Evolutionary conservation across 805 yeast genomes (phyloP).

Genomic region (Ogataea paraovalis): DNA sequence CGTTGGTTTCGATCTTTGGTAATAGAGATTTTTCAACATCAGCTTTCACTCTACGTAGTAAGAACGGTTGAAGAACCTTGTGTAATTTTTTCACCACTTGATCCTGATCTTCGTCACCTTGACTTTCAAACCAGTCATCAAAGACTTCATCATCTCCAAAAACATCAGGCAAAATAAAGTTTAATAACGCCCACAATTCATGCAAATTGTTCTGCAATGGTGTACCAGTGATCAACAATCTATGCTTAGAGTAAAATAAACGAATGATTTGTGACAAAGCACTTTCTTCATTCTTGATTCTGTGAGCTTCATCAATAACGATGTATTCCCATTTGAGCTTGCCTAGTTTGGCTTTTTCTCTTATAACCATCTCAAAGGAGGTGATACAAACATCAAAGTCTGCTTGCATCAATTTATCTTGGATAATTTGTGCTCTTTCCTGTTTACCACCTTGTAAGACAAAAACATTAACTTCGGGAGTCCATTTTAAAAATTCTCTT

Average conservation of each 20-base stretch:
- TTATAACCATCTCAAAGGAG: constrained; percentile 88
- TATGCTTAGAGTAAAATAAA: constrained; percentile 76
- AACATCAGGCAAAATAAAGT: constrained; percentile 88
- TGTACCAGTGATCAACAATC: constrained; percentile 90
- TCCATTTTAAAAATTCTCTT: constrained; percentile 92
- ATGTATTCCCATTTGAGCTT: constrained; percentile 92
- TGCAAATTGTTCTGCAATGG: constrained; percentile 93
- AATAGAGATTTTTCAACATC: constrained; percentile 89
- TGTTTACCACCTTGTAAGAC: constrained; percentile 90
- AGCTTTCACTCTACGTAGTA: constrained; percentile 82
- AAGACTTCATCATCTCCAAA: constrained; percentile 88
- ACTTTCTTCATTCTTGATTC: constrained; percentile 93
- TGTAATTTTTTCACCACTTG: constrained; percentile 84
- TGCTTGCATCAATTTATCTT: constrained; percentile 56
- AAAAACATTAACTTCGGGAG: constrained; percentile 84
- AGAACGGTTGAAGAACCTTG: constrained; percentile 81
- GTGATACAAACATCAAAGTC: constrained; percentile 88
- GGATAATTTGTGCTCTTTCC: constrained; percentile 59
- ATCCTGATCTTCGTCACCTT: constrained; percentile 70
- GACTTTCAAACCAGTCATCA: constrained; percentile 83
- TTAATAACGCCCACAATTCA: constrained; percentile 92
- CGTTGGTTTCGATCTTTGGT: constrained; percentile 86
- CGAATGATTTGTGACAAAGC: constrained; percentile 90
- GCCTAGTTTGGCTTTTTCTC: constrained; percentile 78
- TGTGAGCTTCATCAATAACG: constrained; percentile 92